These are phyloP conservation scores for Pseudogymnoascus sp. DNA, from an alignment of 2,329 filamentous ascomycete genomes.

Conservation along the genomic window DNA sequence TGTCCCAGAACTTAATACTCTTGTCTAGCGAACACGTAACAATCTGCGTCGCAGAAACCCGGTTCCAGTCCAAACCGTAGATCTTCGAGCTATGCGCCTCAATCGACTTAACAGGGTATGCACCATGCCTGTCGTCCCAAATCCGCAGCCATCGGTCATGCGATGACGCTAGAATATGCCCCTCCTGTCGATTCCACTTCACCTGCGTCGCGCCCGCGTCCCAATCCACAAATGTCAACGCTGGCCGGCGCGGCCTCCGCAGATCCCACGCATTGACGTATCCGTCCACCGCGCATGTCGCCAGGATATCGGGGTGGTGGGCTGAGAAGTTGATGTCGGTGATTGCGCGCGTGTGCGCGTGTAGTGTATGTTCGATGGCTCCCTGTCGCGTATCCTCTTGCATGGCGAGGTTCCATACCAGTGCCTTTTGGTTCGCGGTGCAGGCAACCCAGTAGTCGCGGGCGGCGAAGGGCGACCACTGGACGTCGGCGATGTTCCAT, in stretches of 20 bases:
- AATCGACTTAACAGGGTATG: slow-evolving; percentile 73
- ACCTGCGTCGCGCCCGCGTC: slow-evolving; percentile 90
- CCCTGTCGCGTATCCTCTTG: slow-evolving; percentile 58
- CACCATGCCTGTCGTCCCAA: slow-evolving; percentile 80
- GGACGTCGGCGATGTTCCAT: slow-evolving; percentile 94
- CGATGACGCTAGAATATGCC: slow-evolving; percentile 82
- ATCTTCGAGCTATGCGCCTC: slow-evolving; percentile 88
- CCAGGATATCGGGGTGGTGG: slow-evolving; percentile 80
- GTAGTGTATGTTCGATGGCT: slow-evolving; percentile 78
- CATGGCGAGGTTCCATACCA: slow-evolving; percentile 87
- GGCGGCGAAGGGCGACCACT: slow-evolving; percentile 90
- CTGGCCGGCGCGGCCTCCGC: slow-evolving; percentile 64
- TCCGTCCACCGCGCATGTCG: slow-evolving; percentile 87
- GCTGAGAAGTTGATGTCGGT: slow-evolving; percentile 96
- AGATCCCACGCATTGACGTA: slow-evolving; percentile 93
- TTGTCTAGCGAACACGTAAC: slow-evolving; percentile 87
- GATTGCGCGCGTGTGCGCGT: slow-evolving; percentile 80
- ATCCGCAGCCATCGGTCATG: slow-evolving; percentile 84
- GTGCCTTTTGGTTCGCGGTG: slow-evolving; percentile 87
- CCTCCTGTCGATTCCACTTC: slow-evolving; percentile 84
- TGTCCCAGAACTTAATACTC: slow-evolving; percentile 92
- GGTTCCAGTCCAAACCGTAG: slow-evolving; percentile 92
- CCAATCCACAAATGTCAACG: slow-evolving; percentile 83
- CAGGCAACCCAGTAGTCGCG: slow-evolving; percentile 91
- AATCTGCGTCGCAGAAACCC: slow-evolving; percentile 63